A percentile compares a stretch with the other conserved stretches of the same genome.
Conservation (phyloP, 2,329 filamentous ascomycete genomes). For the Fusarium napiforme region DNA sequence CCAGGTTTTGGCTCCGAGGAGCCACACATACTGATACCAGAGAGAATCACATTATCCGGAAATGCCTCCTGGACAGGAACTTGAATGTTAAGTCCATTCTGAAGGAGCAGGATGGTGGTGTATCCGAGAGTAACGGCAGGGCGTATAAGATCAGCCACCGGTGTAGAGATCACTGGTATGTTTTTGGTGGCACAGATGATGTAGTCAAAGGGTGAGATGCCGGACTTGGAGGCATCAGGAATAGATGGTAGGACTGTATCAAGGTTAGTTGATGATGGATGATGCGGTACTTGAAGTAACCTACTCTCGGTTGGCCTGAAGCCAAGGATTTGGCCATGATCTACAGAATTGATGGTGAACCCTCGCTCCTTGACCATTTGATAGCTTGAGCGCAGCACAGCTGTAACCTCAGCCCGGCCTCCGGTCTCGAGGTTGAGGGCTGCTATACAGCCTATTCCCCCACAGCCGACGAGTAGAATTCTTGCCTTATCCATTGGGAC, state of each 20-base stretch:
- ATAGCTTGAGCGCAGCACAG: constrained; percentile 42
- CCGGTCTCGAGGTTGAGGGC: constrained; percentile 40
- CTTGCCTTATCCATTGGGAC: constrained; percentile 28
- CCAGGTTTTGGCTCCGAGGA: constrained; percentile 39
- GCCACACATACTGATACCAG: constrained; percentile 43
- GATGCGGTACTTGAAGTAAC: neutral
- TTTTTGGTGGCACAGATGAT: constrained; percentile 42
- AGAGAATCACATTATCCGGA: constrained; percentile 37
- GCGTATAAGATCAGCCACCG: constrained; percentile 36
- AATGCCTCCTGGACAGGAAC: constrained; percentile 33
- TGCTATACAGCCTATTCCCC: constrained; percentile 42
- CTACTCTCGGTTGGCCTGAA: constrained; percentile 39
- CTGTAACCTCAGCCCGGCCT: constrained; percentile 37
- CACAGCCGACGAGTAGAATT: constrained; percentile 37
- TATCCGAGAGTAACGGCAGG: constrained; percentile 35
- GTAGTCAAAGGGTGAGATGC: constrained; percentile 39
- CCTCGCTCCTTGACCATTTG: constrained; percentile 33
- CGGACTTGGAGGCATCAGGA: constrained; percentile 31
- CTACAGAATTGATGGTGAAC: constrained; percentile 41
- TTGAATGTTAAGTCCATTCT: constrained; percentile 44
- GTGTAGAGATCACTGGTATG: constrained; percentile 32
- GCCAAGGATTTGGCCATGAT: constrained; percentile 34
- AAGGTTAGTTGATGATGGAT: neutral
- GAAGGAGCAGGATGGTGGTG: constrained; percentile 39
- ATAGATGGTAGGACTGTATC: constrained; percentile 30